phyloP scores from a whole-genome alignment of 1,284 basidiomycete genomes.

The Wolfiporia cocos region DNA sequence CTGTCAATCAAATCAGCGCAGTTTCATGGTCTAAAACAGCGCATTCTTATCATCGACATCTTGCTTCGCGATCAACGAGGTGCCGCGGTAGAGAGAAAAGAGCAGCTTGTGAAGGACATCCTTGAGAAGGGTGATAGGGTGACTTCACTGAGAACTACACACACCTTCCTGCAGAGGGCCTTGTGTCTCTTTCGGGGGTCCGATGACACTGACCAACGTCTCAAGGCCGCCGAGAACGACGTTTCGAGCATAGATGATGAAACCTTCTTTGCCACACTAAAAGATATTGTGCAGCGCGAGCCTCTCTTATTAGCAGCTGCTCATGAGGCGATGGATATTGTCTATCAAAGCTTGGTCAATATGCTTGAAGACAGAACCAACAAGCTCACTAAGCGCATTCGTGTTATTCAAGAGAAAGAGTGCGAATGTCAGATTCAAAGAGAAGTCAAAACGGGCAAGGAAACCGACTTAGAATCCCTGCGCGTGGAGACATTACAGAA shows the following conservation, averaged over 20 bases:
- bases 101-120: not conserved
- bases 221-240: not conserved
- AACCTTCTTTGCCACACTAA: not conserved
- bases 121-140: not conserved
- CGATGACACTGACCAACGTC: not conserved
- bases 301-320: conserved; percentile 1
- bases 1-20: not conserved
- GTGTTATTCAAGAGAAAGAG: conserved; percentile 15
- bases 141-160: not conserved
- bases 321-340: not conserved
- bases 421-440: conserved; percentile 8
- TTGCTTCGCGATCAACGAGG: not conserved
- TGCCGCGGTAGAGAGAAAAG: not conserved
- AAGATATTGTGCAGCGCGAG: conserved; percentile 1
- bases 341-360: not conserved
- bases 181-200: not conserved
- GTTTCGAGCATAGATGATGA: not conserved
- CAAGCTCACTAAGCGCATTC: conserved; percentile 6
- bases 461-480: no score
- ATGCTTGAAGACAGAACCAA: conserved; percentile 10
- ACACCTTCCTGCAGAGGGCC: not conserved
- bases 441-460: not conserved
- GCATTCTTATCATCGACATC: not conserved
- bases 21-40: conserved; percentile 4
- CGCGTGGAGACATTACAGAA: no score